phyloP scores from a whole-genome alignment of 1,284 basidiomycete genomes.

The Agaricales sp. region DNA sequence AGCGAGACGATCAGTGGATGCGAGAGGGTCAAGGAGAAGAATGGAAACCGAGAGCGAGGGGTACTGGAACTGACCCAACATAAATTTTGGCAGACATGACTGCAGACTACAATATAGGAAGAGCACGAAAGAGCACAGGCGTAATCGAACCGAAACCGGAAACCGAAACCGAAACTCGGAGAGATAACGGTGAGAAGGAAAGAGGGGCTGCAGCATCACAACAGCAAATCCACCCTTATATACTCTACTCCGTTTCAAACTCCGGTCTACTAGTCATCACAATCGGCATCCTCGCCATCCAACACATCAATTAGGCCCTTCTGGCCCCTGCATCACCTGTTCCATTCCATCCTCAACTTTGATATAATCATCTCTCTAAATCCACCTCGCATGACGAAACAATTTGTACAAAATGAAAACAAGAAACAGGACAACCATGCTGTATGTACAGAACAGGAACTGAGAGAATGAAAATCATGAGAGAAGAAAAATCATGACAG shows the following conservation, averaged over 20 bases:
- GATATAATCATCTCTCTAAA: too few relatives aligned
- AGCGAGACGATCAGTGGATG: constrained; percentile 20
- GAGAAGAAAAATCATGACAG: too few relatives aligned
- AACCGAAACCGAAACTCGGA: constrained; percentile 38
- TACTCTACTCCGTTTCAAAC: constrained; percentile 33
- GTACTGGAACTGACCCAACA: constrained; percentile 60
- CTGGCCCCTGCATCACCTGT: too few relatives aligned
- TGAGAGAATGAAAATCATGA: too few relatives aligned
- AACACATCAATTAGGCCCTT: not conserved
- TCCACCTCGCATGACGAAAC: too few relatives aligned
- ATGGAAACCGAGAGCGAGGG: constrained; percentile 32
- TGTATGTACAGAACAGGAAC: too few relatives aligned
- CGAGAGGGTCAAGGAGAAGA: constrained; percentile 30
- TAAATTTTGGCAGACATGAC: constrained; percentile 61
- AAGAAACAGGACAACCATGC: too few relatives aligned
- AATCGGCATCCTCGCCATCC: constrained; percentile 5
- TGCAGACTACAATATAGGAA: constrained; percentile 48
- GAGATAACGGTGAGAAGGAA: constrained; percentile 31
- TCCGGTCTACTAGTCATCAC: constrained; percentile 29
- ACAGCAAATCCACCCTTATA: too few relatives aligned
- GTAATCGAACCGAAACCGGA: constrained; percentile 21
- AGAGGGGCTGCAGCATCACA: constrained; percentile 16
- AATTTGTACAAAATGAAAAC: too few relatives aligned
- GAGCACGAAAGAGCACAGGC: constrained; percentile 11
- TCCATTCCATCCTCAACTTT: too few relatives aligned